Conservation (phyloP, 495 filamentous ascomycete genomes). For the Sabuloglossum arenarium region DNA sequence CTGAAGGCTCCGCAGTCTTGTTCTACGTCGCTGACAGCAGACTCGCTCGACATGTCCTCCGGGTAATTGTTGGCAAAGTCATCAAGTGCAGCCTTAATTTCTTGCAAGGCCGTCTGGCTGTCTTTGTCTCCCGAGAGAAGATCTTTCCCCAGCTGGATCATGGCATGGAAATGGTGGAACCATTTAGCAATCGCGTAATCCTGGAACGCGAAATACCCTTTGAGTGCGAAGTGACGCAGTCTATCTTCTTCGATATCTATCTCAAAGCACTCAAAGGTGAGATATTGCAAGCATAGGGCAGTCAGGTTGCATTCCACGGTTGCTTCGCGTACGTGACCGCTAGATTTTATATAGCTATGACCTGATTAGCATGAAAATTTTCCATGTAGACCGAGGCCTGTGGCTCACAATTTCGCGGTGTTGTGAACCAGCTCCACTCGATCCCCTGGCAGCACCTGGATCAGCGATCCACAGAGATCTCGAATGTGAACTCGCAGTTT, state of each 20-base stretch:
- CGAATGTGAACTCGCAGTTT: constrained; percentile 15
- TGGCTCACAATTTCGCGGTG: constrained; percentile 22
- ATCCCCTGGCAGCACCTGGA: constrained; percentile 17
- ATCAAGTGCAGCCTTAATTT: not conserved
- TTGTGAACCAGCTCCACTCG: constrained; percentile 22
- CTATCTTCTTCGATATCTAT: constrained; percentile 5
- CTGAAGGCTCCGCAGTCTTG: not conserved
- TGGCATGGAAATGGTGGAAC: not conserved
- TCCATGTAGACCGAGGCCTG: constrained; percentile 8
- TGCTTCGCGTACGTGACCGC: constrained; percentile 12
- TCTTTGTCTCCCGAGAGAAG: not conserved
- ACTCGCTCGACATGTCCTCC: not conserved
- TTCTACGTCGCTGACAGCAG: not conserved
- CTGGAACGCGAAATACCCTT: not conserved
- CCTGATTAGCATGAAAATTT: not conserved
- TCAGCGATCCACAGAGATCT: constrained; percentile 24
- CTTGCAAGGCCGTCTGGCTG: not conserved
- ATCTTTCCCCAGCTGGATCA: not conserved
- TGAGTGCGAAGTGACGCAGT: not conserved
- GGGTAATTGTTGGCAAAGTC: not conserved
- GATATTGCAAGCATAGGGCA: constrained; percentile 18
- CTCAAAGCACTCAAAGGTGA: constrained; percentile 17
- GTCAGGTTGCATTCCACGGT: constrained; percentile 18
- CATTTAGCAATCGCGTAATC: not conserved
- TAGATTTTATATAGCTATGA: not conserved